These are phyloP conservation scores for Russula brevipes DNA, from an alignment of 768 basidiomycete species.

Conservation along the genomic window DNA sequence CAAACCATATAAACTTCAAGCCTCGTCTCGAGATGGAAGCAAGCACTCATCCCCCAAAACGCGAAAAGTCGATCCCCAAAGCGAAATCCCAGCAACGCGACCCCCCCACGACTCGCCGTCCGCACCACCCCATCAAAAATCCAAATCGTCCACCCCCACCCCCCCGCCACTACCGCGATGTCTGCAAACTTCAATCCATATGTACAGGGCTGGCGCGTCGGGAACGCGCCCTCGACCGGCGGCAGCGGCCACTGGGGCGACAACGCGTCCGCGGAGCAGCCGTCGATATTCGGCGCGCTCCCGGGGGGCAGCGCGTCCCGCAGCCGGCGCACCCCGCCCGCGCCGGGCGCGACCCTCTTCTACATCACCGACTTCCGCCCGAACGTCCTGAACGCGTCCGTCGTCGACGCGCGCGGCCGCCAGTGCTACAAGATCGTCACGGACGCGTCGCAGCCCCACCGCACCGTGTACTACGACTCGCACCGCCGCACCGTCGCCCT, in stretches of 20 bases:
- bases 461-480: slow-evolving; percentile 17
- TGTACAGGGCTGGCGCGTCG: slow-evolving; percentile 24
- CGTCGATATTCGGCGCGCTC: slow-evolving; percentile 25
- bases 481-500: slow-evolving; percentile 22
- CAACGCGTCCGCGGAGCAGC: neutral
- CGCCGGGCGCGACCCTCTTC: slow-evolving; percentile 6
- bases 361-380: slow-evolving; percentile 21
- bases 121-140: neutral
- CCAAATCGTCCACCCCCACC: neutral
- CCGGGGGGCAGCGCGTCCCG: neutral
- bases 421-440: slow-evolving; percentile 19
- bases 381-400: slow-evolving; percentile 24
- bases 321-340: neutral
- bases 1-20: no score
- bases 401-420: slow-evolving; percentile 20
- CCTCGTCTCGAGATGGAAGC: no score
- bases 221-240: slow-evolving; percentile 3
- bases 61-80: no score
- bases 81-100: no score
- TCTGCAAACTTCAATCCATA: slow-evolving; percentile 24
- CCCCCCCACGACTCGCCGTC: no score
- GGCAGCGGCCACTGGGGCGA: neutral
- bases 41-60: no score
- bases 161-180: neutral
- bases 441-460: slow-evolving; percentile 15